These are phyloP conservation scores for Syncephalis fuscata DNA, from an alignment of 371 early-diverging fungal genomes.

Conservation along the genomic window DNA sequence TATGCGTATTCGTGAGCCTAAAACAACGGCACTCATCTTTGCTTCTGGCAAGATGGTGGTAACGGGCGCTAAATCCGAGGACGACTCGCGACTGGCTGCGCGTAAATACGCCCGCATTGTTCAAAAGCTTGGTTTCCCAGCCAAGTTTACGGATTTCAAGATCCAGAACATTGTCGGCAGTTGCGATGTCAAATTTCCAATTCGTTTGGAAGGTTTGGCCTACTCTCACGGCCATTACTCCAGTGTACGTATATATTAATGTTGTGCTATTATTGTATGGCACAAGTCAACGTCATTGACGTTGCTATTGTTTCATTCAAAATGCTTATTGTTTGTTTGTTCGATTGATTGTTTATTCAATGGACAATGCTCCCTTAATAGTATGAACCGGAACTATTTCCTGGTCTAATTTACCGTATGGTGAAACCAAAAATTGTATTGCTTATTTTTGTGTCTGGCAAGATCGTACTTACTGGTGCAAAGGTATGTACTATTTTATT, in stretches of 20 bases:
- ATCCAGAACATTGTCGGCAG: constrained; percentile 99
- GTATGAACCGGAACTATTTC: constrained; percentile 99
- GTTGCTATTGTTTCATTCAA: neutral
- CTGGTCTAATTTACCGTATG: constrained; percentile 99
- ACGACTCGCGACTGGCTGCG: constrained; percentile 93
- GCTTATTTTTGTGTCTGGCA: constrained; percentile 99
- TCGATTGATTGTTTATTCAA: too few species aligned
- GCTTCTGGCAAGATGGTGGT: constrained; percentile 99
- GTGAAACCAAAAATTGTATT: constrained; percentile 99
- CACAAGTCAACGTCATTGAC: too few species aligned
- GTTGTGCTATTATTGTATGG: too few species aligned
- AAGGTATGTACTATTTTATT: constrained; percentile 39
- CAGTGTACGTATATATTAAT: constrained; percentile 43
- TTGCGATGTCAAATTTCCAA: constrained; percentile 99
- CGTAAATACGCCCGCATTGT: constrained; percentile 99
- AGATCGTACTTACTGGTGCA: constrained; percentile 99
- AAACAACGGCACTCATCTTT: constrained; percentile 99
- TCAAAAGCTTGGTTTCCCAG: constrained; percentile 97
- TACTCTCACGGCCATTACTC: constrained; percentile 97
- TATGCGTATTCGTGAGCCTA: constrained; percentile 99
- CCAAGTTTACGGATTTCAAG: constrained; percentile 99
- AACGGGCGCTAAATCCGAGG: constrained; percentile 94
- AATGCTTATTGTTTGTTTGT: too few species aligned
- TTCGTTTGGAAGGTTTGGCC: constrained; percentile 98
- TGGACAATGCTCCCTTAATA: too few species aligned